These are phyloP conservation scores for Guyanaporus albipodus DNA, from an alignment of 768 basidiomycete genomes.

Conservation along the genomic window DNA sequence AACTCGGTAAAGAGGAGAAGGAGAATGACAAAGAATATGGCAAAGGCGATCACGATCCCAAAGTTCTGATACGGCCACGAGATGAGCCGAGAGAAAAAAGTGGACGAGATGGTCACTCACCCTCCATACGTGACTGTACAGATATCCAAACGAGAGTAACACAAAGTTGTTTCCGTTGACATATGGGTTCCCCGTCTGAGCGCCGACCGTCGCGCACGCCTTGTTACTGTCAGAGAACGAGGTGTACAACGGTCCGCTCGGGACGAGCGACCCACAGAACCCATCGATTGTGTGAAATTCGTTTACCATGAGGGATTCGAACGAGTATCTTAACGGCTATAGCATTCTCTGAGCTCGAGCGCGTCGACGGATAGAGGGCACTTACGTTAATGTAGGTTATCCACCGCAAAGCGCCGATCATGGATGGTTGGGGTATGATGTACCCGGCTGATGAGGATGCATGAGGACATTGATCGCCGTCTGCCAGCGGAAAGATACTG, in stretches of 20 bases:
- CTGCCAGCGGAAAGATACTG: background rate
- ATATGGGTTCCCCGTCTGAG: conserved; percentile 50
- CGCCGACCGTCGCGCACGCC: conserved; percentile 71
- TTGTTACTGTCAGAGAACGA: conserved; percentile 57
- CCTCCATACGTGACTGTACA: conserved; percentile 47
- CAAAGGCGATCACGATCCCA: conserved; percentile 69
- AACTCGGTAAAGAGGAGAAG: conserved; percentile 60
- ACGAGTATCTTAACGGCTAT: conserved; percentile 55
- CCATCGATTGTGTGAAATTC: conserved; percentile 75
- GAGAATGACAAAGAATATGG: conserved; percentile 48
- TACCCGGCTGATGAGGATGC: conserved; percentile 39
- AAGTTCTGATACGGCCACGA: conserved; percentile 43
- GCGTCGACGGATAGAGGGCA: conserved; percentile 30
- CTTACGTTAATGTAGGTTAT: conserved; percentile 60
- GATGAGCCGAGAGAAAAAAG: background rate
- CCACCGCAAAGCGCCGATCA: conserved; percentile 69
- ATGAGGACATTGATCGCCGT: background rate
- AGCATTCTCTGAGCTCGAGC: background rate
- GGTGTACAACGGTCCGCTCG: conserved; percentile 61
- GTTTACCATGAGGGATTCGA: conserved; percentile 73
- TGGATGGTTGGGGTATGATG: conserved; percentile 53
- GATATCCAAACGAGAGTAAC: conserved; percentile 39
- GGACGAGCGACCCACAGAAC: conserved; percentile 53
- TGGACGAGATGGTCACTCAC: conserved; percentile 21
- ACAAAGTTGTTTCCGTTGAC: conserved; percentile 64